These are phyloP conservation scores for Dianthus caryophyllus DNA, from an alignment of 148 eudicot genomes.

Conservation along the genomic window DNA sequence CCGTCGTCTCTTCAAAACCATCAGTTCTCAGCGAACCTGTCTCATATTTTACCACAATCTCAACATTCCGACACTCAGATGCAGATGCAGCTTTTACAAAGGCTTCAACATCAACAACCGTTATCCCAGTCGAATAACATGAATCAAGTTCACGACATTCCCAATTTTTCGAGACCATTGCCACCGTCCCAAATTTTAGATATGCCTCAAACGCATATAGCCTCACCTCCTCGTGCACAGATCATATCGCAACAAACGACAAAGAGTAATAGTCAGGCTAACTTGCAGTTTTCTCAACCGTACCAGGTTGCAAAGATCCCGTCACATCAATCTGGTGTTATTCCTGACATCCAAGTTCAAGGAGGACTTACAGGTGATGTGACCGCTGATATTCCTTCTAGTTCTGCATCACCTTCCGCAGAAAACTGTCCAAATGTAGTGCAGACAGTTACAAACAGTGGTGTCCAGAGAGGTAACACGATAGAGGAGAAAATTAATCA, in stretches of 20 bases:
- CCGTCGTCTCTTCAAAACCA: conserved; percentile 52
- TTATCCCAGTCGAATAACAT: conserved; percentile 46
- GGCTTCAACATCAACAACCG: conserved; percentile 69
- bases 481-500: conserved; percentile 48
- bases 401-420: conserved; percentile 87
- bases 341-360: conserved; percentile 44
- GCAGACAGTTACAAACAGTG: conserved; percentile 40
- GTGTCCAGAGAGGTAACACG: conserved; percentile 32
- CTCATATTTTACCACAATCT: conserved; percentile 37
- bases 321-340: conserved; percentile 40
- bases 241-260: conserved; percentile 39
- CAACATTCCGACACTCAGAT: conserved; percentile 57
- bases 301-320: conserved; percentile 47
- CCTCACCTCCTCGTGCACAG: conserved; percentile 48
- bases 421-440: conserved; percentile 45
- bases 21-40: conserved; percentile 44
- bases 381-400: conserved; percentile 74
- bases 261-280: conserved; percentile 38
- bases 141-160: conserved; percentile 45
- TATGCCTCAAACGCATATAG: conserved; percentile 41
- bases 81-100: conserved; percentile 66
- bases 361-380: conserved; percentile 29
- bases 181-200: conserved; percentile 45
- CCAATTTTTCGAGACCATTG: conserved; percentile 57
- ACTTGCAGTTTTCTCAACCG: conserved; percentile 38